Base-by-base conservation (phyloP, 768 basidiomycete genomes). In the Porpolomopsis calyptriformis region DNA sequence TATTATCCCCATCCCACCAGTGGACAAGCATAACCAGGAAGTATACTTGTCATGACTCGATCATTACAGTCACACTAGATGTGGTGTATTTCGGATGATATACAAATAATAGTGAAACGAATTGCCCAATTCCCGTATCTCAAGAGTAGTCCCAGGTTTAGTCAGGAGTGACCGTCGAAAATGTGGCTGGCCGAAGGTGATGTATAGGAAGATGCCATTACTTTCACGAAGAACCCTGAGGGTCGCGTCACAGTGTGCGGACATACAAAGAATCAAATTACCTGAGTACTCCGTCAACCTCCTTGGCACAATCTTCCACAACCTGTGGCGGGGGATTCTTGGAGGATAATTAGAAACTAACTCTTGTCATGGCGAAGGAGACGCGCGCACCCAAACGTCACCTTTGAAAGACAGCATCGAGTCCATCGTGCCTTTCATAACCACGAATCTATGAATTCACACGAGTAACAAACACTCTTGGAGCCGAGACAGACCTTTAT, bases 141-240 rank as follows among this genome's bases (percentile, higher is more conserved):
- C 77, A 4, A 91, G 65, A 4, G 59, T 72, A 18, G 85, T 80
- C 1, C 65, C 71, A 12, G 71, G 66, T 40, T 71, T 64, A 3
- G 65, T 71, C 14, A 92, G 64, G 60, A 78, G 88, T 16, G 77
- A 77, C 46, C 71, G 69, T 33, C 89, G 80, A 59, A 92, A 91
- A 58, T 92, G 89, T 0, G 89, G 89, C 58, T 91, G 89, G 3
- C 88, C 89, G 53, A 91, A 89, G 4, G 88, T 91, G 48, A 91
- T 63, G 59, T 90, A 89, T 38, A 91, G 61, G 61, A 90, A 86
- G 2, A 67, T 51, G 0, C 84, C 82, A 1, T 50, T 63, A n/a
- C 63, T 57, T 50, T 68, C 71, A n/a, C 72, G 72, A 16, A 90
- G 72, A 6, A 86, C 76, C 53, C 85, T 87, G 50, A 1, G 40